Base-by-base conservation (phyloP, 345 rosid genomes). In the Acer negundo region DNA sequence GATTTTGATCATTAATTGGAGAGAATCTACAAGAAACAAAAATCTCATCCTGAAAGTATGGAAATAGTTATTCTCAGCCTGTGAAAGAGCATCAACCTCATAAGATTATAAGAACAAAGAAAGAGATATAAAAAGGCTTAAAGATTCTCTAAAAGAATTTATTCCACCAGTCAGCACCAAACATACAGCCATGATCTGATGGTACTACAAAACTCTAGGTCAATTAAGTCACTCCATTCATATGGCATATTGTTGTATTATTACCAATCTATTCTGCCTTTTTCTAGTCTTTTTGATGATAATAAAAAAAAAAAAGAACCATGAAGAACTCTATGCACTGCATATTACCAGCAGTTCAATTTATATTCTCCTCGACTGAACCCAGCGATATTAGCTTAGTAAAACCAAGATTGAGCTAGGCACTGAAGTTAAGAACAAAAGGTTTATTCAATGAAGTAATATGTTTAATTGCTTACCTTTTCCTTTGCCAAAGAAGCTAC, bases 1-100 rank as follows among this genome's bases (percentile, higher is more conserved):
- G 86, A 47, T 77, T 77, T 73, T 83, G 83, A 77, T 86, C 90
- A 65, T 61, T 78, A 77, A 72, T 79, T 72, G 83, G 86, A 38
- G 90, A 86, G 86, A 94, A 97, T 85, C 93, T 90, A 82, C 99
- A 93, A 69, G 76, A 89, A 78, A 89, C 88, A 86, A 94, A 92
- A 64, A 82, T 38, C 89, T 97, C 99, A 76, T 85, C 99, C 98
- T 94, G 87, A 64, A 67, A 69, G 73, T 19, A 38, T 24, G 67
- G 75, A 22, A 80, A 73, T 1, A 63, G 62, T 74, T 55, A 28
- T 67, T 71, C 59, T 83, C 73, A 82, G 79, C 75, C 64, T 28
- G 42, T 51, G 56, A 77, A 49, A 67, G 44, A 64, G 15, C 22
- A 80, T 19, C 4, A 76, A 72, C 51, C 67, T 5, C 3, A 59